Evolutionary conservation across 805 yeast species (phyloP).

Genomic region (Teunomyces kruisii): DNA sequence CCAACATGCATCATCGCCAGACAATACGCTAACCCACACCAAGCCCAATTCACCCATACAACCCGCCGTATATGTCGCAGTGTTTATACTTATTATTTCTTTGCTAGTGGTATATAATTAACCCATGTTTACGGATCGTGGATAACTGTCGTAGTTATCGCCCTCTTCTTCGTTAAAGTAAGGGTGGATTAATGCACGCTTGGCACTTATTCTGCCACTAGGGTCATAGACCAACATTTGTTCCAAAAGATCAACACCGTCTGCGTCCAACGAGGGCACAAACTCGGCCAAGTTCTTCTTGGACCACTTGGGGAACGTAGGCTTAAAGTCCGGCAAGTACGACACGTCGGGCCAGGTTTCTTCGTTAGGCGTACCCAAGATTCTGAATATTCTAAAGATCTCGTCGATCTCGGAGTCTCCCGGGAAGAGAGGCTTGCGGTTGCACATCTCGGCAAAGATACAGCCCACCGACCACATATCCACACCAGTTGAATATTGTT

Average conservation of each 20-base stretch:
- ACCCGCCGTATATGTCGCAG: neutral
- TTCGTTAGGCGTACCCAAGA: conserved; percentile 92
- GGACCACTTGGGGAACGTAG: conserved; percentile 89
- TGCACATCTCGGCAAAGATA: conserved; percentile 96
- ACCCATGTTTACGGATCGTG: conserved; percentile 43
- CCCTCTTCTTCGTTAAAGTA: conserved; percentile 64
- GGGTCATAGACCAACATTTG: conserved; percentile 89
- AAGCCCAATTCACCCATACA: neutral
- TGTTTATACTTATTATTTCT: neutral
- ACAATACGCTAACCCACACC: too few relatives aligned
- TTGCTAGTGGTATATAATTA: conserved; percentile 9
- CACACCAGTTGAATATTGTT: conserved; percentile 96
- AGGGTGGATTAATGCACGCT: conserved; percentile 86
- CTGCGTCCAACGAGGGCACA: conserved; percentile 76
- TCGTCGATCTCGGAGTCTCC: conserved; percentile 98
- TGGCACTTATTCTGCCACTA: conserved; percentile 88
- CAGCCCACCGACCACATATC: conserved; percentile 99
- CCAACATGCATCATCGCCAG: neutral
- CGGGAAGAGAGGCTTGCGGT: conserved; percentile 91
- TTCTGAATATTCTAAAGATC: conserved; percentile 86
- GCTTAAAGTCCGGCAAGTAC: conserved; percentile 87
- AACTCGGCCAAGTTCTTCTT: conserved; percentile 67
- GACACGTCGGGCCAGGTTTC: conserved; percentile 94
- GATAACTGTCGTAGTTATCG: conserved; percentile 29
- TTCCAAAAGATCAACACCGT: conserved; percentile 81